Conservation (phyloP, 169 alveolate genomes). For the Perkinsus chesapeaki region DNA sequence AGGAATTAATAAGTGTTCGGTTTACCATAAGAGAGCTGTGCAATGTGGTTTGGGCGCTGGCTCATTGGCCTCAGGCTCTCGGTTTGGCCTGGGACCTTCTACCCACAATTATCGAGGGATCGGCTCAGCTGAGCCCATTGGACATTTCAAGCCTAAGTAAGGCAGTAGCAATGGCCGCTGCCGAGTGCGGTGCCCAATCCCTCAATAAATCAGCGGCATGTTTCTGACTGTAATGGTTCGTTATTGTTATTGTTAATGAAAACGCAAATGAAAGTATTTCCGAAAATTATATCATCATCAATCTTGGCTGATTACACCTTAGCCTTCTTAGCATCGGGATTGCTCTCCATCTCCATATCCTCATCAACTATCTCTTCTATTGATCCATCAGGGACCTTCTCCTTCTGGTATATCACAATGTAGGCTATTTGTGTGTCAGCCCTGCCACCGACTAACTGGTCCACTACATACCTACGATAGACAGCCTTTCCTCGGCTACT, state of each 20-base stretch:
- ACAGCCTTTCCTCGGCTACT: background rate
- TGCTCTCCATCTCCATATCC: background rate
- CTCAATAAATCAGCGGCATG: background rate
- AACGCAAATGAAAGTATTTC: no score
- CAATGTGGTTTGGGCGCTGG: background rate
- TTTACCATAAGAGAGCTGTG: background rate
- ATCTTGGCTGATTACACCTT: background rate
- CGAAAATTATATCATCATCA: background rate
- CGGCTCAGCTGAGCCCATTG: background rate
- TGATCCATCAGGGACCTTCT: background rate
- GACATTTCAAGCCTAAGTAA: background rate
- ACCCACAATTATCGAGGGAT: background rate
- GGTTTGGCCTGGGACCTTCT: background rate
- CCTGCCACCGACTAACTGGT: slow-evolving; percentile 5
- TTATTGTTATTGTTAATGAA: background rate
- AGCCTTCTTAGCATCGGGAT: background rate
- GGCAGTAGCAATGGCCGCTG: background rate
- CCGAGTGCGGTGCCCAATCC: background rate
- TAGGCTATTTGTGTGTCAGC: slow-evolving; percentile 15
- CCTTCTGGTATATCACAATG: background rate
- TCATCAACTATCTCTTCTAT: background rate
- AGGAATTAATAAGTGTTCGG: background rate
- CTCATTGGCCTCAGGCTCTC: background rate
- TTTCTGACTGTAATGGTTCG: background rate
- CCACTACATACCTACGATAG: background rate